Evolutionary conservation across 768 basidiomycete genomes (phyloP), one percentile per base, ranked within the genome.

Genomic region (Termitomyces sp.): DNA sequence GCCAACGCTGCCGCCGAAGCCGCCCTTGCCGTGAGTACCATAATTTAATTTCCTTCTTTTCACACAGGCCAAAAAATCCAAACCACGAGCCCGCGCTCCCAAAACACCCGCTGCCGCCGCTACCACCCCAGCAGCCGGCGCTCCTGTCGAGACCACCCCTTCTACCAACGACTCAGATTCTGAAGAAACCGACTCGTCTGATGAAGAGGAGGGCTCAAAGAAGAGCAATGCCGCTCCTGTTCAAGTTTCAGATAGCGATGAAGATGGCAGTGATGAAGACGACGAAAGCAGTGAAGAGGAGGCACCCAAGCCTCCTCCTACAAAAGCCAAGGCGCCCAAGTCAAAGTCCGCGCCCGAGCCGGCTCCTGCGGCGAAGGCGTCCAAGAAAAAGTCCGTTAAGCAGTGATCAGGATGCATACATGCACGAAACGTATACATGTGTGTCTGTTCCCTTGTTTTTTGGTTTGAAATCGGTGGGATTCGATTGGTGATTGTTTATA

Each of bases 1-100:
- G 79, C 74, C 27, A 76, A 76, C 39, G 74, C 72, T 39, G 73
- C 78, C 25, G 65, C 67, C 11, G 76, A 76, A 20, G 78, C 73
- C 41, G 76, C 71, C 16, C 56, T 63, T 52, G 70, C 70, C 35
- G 75, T 77, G 59, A 53, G 73, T 47, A 4, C 29, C 29, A 27
- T 45, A 2, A 23, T 11, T 29, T 3, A 25, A n/a, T 25, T 32
- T 32, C 44, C 1, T 46, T 11, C n/a, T 25, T 31, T 36, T 44
- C 22, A 39, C 56, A 20, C 57, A 69, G 62, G 60, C 54, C 0
- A 68, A 66, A 52, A 70, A 70, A 42, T 50, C 61, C 9, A 44
- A 54, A 23, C 60, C 57, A 41, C 53, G 57, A 16, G 54, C 43
- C 2, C 57, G 62, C 29, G 47, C 45, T 2, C 45, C 61, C 3